phyloP scores from a whole-genome alignment of 1,284 basidiomycete genomes.

The Austroboletus niveus region DNA sequence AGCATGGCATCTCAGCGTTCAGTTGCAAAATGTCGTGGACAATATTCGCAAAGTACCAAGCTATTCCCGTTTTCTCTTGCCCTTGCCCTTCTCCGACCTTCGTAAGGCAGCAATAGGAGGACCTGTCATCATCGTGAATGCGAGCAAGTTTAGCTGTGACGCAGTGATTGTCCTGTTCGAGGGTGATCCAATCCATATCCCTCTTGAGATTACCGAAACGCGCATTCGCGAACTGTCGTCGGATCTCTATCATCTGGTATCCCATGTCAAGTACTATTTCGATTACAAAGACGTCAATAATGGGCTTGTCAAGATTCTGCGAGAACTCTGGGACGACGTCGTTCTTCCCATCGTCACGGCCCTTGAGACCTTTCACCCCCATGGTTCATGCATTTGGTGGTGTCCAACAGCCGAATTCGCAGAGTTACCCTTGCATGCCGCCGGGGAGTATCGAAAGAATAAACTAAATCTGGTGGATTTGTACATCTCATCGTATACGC shows the following conservation, averaged over 20 bases:
- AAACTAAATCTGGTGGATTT: conserved; percentile 18
- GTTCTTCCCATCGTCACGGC: conserved; percentile 22
- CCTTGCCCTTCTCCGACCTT: not conserved
- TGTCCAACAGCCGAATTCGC: conserved; percentile 34
- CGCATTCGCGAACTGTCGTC: not conserved
- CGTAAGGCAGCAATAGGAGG: not conserved
- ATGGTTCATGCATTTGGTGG: conserved; percentile 37
- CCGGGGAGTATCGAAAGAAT: conserved; percentile 1
- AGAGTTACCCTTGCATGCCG: conserved; percentile 25
- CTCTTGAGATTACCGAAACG: conserved; percentile 2
- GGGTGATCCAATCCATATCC: conserved; percentile 9
- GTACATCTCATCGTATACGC: conserved; percentile 35
- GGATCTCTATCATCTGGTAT: not conserved
- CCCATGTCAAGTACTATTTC: not conserved
- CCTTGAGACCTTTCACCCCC: conserved; percentile 9
- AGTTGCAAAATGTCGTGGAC: not conserved
- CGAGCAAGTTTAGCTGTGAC: not conserved
- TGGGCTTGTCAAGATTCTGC: conserved; percentile 12
- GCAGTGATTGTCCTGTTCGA: conserved; percentile 18
- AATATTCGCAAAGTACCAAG: conserved; percentile 2
- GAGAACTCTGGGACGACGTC: conserved; percentile 26
- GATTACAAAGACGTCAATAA: not conserved
- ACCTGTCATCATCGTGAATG: not conserved
- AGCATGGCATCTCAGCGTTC: not conserved
- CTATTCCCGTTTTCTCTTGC: conserved; percentile 15